Conservation (phyloP, 768 basidiomycete species). For the Dictyophora rubrovolvata region DNA sequence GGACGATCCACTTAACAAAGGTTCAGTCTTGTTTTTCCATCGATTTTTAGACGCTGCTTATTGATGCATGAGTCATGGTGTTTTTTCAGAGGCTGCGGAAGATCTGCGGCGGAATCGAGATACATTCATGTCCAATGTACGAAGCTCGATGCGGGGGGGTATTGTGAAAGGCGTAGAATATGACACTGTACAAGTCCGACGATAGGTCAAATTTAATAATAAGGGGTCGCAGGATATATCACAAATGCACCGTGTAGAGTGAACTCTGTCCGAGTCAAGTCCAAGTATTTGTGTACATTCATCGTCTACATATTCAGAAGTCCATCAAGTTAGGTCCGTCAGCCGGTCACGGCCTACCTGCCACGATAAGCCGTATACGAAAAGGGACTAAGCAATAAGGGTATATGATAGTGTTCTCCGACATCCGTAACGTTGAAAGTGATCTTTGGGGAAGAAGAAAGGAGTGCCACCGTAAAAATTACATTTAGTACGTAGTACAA, state of each 20-base stretch:
- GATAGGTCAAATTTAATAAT: not conserved
- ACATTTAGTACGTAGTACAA: not conserved
- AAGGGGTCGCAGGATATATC: too few species aligned
- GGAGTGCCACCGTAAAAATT: not conserved
- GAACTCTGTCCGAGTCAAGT: not conserved
- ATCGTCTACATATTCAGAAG: not conserved
- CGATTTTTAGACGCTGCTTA: not conserved
- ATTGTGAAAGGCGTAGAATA: slow-evolving; percentile 70
- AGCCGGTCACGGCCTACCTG: slow-evolving; percentile 35
- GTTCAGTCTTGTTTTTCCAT: slow-evolving; percentile 34
- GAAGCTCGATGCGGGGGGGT: slow-evolving; percentile 75
- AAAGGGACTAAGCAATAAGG: slow-evolving; percentile 84
- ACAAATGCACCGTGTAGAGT: not conserved
- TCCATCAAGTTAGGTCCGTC: not conserved
- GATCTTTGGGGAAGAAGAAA: slow-evolving; percentile 39
- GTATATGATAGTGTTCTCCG: slow-evolving; percentile 82
- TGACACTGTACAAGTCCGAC: slow-evolving; percentile 46
- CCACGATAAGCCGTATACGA: slow-evolving; percentile 90
- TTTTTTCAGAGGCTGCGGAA: slow-evolving; percentile 79
- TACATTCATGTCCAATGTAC: slow-evolving; percentile 76
- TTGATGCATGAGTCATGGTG: slow-evolving; percentile 12
- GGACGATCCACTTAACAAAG: slow-evolving; percentile 97
- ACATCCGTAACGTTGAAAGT: slow-evolving; percentile 65
- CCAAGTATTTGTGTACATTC: not conserved
- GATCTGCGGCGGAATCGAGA: slow-evolving; percentile 87